Percentiles rank a stretch among this genome's conserved stretches.
These are phyloP conservation scores for Diutina siamensis DNA, from an alignment of 1,139 yeast species.

Conservation along the genomic window DNA sequence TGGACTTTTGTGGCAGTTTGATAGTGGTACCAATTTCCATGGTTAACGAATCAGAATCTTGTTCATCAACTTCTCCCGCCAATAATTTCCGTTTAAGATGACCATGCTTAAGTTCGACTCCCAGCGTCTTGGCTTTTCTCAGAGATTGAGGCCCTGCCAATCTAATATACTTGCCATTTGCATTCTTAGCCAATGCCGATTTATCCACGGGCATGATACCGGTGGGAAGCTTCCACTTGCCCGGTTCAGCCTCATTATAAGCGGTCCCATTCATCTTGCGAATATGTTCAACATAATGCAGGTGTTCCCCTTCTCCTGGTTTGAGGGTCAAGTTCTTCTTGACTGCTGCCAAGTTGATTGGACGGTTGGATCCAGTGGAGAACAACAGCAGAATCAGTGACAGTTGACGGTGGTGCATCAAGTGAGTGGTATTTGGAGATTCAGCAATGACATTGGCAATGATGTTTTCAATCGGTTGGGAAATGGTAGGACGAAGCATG, in stretches of 20 bases:
- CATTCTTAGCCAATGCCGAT: constrained; percentile 8
- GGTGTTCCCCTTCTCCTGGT: constrained; percentile 42
- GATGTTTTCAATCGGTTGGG: background rate
- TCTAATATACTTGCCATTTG: constrained; percentile 23
- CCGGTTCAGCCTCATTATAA: constrained; percentile 43
- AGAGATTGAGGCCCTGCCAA: constrained; percentile 15
- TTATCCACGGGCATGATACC: constrained; percentile 43
- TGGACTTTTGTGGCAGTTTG: background rate
- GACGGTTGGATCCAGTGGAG: constrained; percentile 24
- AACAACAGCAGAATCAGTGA: constrained; percentile 26
- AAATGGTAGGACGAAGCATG: background rate
- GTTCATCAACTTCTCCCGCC: constrained; percentile 68
- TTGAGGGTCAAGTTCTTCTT: constrained; percentile 26
- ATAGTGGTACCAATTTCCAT: background rate
- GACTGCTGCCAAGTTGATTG: constrained; percentile 28
- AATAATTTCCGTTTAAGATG: constrained; percentile 62
- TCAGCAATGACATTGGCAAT: background rate
- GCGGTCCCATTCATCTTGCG: constrained; percentile 44
- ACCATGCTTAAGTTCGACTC: constrained; percentile 63
- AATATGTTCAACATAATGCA: constrained; percentile 43
- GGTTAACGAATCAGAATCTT: background rate
- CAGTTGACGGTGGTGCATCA: constrained; percentile 7
- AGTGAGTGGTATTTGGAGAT: background rate
- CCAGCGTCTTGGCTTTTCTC: constrained; percentile 26
- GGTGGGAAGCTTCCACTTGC: constrained; percentile 52